A percentile compares a stretch with the other conserved stretches of the same genome.
These are phyloP conservation scores for Rhynchospora tenuis DNA, from an alignment of 176 grass and related monocot genomes.

Conservation along the genomic window DNA sequence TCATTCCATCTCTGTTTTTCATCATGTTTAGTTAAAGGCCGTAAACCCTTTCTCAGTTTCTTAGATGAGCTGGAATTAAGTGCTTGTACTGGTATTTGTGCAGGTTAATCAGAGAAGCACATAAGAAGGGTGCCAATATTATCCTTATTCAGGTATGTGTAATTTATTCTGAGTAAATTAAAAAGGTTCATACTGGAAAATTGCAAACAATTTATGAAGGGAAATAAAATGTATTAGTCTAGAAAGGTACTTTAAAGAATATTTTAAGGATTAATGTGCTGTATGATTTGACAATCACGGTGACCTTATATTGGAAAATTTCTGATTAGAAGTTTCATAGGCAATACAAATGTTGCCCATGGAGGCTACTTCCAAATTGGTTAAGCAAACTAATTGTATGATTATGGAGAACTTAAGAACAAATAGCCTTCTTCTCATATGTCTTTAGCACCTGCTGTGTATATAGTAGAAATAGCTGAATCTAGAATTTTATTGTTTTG, in stretches of 20 bases:
- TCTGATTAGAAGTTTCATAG: background rate
- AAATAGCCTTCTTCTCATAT: background rate
- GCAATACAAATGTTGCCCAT: background rate
- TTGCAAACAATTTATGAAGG: no score
- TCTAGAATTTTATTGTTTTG: background rate
- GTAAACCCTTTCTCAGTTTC: background rate
- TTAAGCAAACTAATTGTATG: background rate
- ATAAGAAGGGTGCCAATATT: constrained; percentile 80
- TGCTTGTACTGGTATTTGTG: constrained; percentile 6
- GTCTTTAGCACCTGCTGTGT: background rate
- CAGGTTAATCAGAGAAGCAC: constrained; percentile 92
- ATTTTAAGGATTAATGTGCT: background rate
- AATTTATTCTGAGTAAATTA: background rate
- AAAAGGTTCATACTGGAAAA: no score
- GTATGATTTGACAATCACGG: no score
- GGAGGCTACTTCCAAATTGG: background rate
- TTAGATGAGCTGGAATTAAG: background rate
- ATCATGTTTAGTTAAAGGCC: background rate
- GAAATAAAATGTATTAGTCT: no score
- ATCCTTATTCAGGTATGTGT: constrained; percentile 72
- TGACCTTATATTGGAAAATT: background rate
- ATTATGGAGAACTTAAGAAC: background rate
- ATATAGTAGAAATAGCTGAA: background rate
- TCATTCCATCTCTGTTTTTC: background rate
- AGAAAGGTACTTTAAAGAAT: no score